Evolutionary conservation across 2,329 filamentous ascomycete species (phyloP), one percentile per base, ranked within the genome.

Genomic region (Akanthomyces dipterigenus): DNA sequence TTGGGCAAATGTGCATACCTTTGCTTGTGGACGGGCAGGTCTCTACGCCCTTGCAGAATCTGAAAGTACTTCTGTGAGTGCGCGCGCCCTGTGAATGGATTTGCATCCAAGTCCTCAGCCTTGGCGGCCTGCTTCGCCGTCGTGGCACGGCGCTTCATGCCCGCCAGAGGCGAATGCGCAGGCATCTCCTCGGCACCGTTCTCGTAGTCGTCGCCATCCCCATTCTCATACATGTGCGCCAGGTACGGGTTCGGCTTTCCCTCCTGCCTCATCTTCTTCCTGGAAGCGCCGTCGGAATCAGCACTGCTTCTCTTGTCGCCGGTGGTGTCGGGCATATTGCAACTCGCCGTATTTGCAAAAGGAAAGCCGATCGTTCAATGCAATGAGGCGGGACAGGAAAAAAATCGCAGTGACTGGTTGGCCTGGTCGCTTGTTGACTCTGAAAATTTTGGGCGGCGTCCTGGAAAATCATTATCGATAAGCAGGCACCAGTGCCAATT

Each of bases 21-120:
- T 76, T 99, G 95, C 71, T 91, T 88, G 76, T 96, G 88, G 48
- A 99, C 95, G 16, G 95, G 95, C 64, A 99, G 83, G 68, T 92
- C 88, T 71, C 93, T 86, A 68, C 95, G 84, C 60, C 84, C 85
- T 77, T 93, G 85, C 69, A 99, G 78, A 71, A 99, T 99, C 70
- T 87, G 86, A 75, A 97, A 91, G 80, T 99, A 99, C 70, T 89
- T 86, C 67, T 86, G 82, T 50, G 91, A 92, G 69, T 96, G 88
- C 16, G 85, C 80, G 62, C 83, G 79, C 63, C 88, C 87, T 54
- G 87, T 99, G 80, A 97, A 97, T 24, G 93, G 88, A 72, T 97
- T 99, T 67, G 81, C 75, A 22, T 91, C 88, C 16, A 87, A 85
- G 76, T 96, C 86, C 77, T 99, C 95, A 3, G 88, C 88, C 68